Evolutionary conservation across 805 yeast species (phyloP), one percentile per base, ranked within the genome.

Genomic region (Monosporozyma siamensis): DNA sequence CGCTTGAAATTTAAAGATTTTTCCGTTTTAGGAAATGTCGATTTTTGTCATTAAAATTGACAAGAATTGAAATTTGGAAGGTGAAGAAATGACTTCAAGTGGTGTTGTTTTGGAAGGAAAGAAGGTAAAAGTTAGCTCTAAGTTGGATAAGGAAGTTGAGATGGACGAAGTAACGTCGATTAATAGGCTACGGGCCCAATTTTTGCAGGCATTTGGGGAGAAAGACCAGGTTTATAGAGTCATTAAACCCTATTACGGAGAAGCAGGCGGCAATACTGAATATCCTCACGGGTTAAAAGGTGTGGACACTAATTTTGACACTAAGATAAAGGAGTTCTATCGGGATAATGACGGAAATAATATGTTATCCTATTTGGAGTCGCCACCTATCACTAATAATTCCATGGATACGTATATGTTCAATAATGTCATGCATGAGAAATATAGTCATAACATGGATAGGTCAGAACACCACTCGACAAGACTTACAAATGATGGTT

Each of bases 161-260:
- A 61, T 59, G 65, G 64, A 61, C 42, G 48, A 51, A 1, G 46
- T 44, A 6, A 35, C 45, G 12, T 50, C 56, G n/a, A 51, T 61
- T 7, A 61, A 61, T 40, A 43, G 46, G 27, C 39, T 61, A 20
- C 46, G 65, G 36, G 53, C 64, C 4, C 59, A 56, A 40, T 59
- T 59, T 44, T 39, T 61, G 21, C 48, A 46, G 25, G 46, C 45
- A 5, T 51, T 58, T 37, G 54, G 54, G 1, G 63, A 61, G 23
- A 56, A 49, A 30, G 64, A 59, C 22, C 62, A 57, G 40, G 51
- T 57, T 48, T 49, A 49, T 30, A 48, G 65, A 26, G 50, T 58
- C 1, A 54, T 61, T 18, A 55, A 49, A 40, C 65, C 65, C 1
- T 59, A 45, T 34, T 20, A 43, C 18, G 44, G 45, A 3, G 43